Conservation (phyloP, 1,284 basidiomycete genomes). For the Leccinum angustisporum region DNA sequence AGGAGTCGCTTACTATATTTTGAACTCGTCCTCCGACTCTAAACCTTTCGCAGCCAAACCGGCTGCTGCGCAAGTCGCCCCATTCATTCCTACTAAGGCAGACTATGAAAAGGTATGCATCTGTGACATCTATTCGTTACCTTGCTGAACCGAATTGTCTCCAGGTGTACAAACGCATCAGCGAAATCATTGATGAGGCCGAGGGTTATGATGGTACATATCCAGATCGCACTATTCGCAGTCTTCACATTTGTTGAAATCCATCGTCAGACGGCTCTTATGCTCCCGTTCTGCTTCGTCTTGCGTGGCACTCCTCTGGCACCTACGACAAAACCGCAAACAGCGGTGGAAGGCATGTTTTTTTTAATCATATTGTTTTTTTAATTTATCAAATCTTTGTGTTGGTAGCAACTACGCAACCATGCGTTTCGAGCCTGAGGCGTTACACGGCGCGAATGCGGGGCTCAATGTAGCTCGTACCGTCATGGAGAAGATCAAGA, state of each 20-base stretch:
- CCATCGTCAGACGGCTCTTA: conserved; percentile 77
- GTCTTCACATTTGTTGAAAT: conserved; percentile 1
- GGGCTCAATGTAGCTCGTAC: conserved; percentile 83
- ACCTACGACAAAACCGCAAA: conserved; percentile 87
- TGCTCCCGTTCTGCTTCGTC: conserved; percentile 87
- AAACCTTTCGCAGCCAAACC: conserved; percentile 57
- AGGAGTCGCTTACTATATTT: conserved; percentile 56
- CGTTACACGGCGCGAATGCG: conserved; percentile 85
- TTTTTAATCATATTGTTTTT: conserved; percentile 8
- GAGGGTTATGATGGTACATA: conserved; percentile 75
- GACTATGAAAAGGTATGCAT: conserved; percentile 82
- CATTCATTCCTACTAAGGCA: conserved; percentile 68
- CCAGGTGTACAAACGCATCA: conserved; percentile 87
- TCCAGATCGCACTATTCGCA: conserved; percentile 1
- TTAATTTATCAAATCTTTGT: not conserved
- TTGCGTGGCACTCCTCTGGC: conserved; percentile 92
- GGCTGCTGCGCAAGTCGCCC: conserved; percentile 57
- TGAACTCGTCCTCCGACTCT: conserved; percentile 45
- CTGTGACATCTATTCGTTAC: not conserved
- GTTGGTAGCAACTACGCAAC: conserved; percentile 83
- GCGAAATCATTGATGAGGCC: conserved; percentile 73
- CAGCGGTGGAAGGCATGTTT: conserved; percentile 81
- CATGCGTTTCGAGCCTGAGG: conserved; percentile 90
- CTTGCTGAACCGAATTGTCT: not conserved
- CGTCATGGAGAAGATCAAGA: conserved; percentile 87